Evolutionary conservation across 2,329 filamentous ascomycete genomes (phyloP).

Genomic region (Ceratocystis variospora): DNA sequence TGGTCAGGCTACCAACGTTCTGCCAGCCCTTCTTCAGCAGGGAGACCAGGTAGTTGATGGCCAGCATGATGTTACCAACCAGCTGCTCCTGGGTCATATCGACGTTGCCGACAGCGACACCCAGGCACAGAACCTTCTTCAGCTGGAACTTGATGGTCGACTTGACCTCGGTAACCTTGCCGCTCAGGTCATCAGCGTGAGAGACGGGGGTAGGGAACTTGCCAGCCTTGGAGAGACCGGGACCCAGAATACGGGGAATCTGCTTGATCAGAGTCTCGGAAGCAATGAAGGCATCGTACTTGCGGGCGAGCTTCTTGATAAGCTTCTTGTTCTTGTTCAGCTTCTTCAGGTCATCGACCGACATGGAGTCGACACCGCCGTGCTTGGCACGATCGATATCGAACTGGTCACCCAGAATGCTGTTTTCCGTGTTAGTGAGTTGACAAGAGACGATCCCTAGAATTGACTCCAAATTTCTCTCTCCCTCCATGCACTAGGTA

Average conservation of each 20-base stretch:
- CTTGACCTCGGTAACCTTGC: conserved; percentile 99
- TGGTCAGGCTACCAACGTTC: conserved; percentile 98
- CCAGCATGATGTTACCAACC: conserved; percentile 97
- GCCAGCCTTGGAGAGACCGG: conserved; percentile 96
- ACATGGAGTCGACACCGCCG: conserved; percentile 97
- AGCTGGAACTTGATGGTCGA: conserved; percentile 99
- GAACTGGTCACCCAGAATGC: conserved; percentile 63
- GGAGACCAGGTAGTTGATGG: conserved; percentile 99
- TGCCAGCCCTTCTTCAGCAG: conserved; percentile 99
- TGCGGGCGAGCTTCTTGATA: conserved; percentile 99
- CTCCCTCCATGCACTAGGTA: neutral
- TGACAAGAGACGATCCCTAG: neutral
- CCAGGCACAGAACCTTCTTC: conserved; percentile 99
- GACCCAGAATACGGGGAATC: conserved; percentile 98
- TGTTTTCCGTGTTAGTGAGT: conserved; percentile 15
- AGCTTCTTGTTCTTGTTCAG: conserved; percentile 99
- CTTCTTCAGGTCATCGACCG: conserved; percentile 98
- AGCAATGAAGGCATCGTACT: conserved; percentile 98
- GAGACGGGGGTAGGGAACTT: conserved; percentile 99
- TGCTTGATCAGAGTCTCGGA: conserved; percentile 98
- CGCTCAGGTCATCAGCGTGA: conserved; percentile 82
- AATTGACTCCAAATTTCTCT: neutral
- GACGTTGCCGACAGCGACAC: conserved; percentile 97
- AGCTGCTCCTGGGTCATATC: conserved; percentile 94
- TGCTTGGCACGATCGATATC: conserved; percentile 99